Percentiles rank a stretch among this genome's conserved stretches.
phyloP scores from a whole-genome alignment of 2,329 filamentous ascomycete genomes.

The Mycocentrospora acerina region DNA sequence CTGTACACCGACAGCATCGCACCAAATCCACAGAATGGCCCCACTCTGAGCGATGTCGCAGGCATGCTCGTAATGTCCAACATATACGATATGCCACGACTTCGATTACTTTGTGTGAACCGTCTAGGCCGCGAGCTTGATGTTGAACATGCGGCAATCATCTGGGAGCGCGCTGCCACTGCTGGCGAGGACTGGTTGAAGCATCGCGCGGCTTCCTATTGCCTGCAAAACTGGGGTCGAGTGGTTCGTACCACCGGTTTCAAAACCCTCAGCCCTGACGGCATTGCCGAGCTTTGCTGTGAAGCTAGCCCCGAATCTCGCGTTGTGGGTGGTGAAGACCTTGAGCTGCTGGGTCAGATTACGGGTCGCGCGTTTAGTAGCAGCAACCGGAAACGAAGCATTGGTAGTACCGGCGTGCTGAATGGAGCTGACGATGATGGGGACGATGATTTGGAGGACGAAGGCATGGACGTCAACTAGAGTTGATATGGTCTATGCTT shows the following conservation, averaged over 20 bases:
- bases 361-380: conserved; percentile 41
- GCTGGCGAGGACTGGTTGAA: conserved; percentile 94
- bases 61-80: conserved; percentile 97
- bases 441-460: conserved; percentile 47
- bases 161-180: conserved; percentile 90
- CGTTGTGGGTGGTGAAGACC: conserved; percentile 83
- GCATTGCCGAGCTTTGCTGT: conserved; percentile 87
- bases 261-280: conserved; percentile 72
- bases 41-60: conserved; percentile 77
- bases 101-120: conserved; percentile 88
- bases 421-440: conserved; percentile 46
- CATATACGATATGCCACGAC: conserved; percentile 93
- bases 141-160: conserved; percentile 89
- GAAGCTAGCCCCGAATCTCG: conserved; percentile 93
- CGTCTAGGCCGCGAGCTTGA: conserved; percentile 87
- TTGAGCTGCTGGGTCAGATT: conserved; percentile 62
- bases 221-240: conserved; percentile 90
- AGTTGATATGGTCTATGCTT: too few relatives aligned
- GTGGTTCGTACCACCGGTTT: conserved; percentile 90
- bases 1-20: conserved; percentile 92
- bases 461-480: conserved; percentile 46
- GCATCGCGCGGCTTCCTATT: conserved; percentile 83
- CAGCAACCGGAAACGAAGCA: conserved; percentile 47
- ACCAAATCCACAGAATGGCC: conserved; percentile 47
- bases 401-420: conserved; percentile 39